Conservation (phyloP, 2,329 filamentous ascomycete genomes). For the Fusarium mangiferae region DNA sequence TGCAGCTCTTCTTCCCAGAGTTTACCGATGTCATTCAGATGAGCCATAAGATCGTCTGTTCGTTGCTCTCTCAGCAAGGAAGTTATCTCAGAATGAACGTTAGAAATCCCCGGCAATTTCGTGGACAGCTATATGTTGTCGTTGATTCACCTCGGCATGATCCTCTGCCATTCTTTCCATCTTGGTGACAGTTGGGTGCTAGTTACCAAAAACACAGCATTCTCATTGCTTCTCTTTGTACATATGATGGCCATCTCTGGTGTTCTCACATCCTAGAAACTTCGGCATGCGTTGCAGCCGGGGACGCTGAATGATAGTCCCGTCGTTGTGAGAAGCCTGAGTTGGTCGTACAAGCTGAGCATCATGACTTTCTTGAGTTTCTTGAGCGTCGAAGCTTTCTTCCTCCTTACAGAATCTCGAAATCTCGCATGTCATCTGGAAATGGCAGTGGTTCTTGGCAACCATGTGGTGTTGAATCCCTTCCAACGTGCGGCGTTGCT, state of each 20-base stretch:
- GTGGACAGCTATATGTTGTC: background rate
- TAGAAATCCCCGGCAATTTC: background rate
- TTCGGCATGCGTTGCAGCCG: background rate
- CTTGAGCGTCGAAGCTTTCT: background rate
- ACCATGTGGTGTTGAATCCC: constrained; percentile 63
- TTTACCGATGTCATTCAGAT: no score
- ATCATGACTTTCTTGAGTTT: background rate
- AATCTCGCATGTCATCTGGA: constrained; percentile 54
- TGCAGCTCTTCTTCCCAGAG: no score
- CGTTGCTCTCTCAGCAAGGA: no score
- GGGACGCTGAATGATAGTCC: background rate
- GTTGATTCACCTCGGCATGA: background rate
- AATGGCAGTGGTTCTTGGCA: constrained; percentile 58
- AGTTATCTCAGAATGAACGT: no score
- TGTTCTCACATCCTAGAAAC: no score
- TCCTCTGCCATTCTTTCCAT: background rate
- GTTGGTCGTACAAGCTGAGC: background rate
- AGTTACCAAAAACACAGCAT: background rate
- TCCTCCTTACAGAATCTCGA: constrained; percentile 47
- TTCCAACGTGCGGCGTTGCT: constrained; percentile 53
- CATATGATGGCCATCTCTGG: background rate
- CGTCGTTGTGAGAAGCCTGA: background rate
- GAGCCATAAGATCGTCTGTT: background rate
- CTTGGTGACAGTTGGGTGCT: no score
- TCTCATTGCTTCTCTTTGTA: background rate